A percentile compares a stretch with the other conserved stretches of the same genome.
Conservation (phyloP, 2,329 filamentous ascomycete species). For the Plenodomus biglobosus region DNA sequence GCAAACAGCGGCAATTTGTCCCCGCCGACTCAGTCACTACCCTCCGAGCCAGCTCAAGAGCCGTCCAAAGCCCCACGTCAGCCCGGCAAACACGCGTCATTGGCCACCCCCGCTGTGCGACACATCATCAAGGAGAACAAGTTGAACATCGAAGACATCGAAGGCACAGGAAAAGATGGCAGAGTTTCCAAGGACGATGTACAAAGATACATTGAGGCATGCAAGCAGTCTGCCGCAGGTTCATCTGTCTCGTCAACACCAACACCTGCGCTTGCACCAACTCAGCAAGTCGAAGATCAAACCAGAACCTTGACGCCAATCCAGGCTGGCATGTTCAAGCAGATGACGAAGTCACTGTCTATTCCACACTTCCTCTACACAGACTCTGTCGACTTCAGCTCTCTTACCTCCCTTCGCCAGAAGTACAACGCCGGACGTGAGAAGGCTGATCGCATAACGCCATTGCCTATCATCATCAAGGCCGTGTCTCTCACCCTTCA, state of each 20-base stretch:
- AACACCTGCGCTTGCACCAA: slow-evolving; percentile 21
- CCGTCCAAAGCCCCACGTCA: slow-evolving; percentile 23
- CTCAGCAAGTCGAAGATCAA: slow-evolving; percentile 60
- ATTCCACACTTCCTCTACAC: slow-evolving; percentile 97
- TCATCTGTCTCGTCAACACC: slow-evolving; percentile 30
- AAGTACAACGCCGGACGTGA: slow-evolving; percentile 63
- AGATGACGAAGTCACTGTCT: slow-evolving; percentile 86
- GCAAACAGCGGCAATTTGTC: slow-evolving; percentile 21
- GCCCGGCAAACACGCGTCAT: slow-evolving; percentile 67
- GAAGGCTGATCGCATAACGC: slow-evolving; percentile 65
- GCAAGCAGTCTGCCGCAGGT: slow-evolving; percentile 23
- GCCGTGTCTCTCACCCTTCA: slow-evolving; percentile 83
- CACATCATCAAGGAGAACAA: slow-evolving; percentile 80
- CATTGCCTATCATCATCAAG: slow-evolving; percentile 94
- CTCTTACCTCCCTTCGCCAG: slow-evolving; percentile 69
- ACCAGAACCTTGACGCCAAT: slow-evolving; percentile 70
- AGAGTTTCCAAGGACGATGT: slow-evolving; percentile 93
- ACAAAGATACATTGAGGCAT: slow-evolving; percentile 44
- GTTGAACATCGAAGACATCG: slow-evolving; percentile 74
- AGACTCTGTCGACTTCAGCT: slow-evolving; percentile 81
- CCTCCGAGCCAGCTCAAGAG: slow-evolving; percentile 21
- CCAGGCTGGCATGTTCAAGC: slow-evolving; percentile 94
- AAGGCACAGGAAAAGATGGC: slow-evolving; percentile 86
- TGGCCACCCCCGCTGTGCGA: slow-evolving; percentile 91
- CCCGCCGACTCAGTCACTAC: slow-evolving; percentile 20